Conservation (phyloP, 2,329 filamentous ascomycete species). For the Alternaria atra region DNA sequence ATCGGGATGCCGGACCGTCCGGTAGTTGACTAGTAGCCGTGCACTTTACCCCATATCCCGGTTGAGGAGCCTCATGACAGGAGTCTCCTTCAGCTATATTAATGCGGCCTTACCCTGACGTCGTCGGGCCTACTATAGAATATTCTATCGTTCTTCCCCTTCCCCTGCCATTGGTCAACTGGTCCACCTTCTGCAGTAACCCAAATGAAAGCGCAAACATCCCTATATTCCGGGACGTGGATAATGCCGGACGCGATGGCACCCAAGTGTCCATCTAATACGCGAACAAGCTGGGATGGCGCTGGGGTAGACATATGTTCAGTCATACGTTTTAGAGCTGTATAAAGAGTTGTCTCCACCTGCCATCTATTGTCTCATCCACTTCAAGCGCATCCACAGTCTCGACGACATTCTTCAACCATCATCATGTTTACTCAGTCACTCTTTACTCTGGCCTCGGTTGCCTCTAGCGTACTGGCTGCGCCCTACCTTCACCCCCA, state of each 20-base stretch:
- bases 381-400: conserved; percentile 12
- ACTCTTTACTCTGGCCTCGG: conserved; percentile 30
- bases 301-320: neutral
- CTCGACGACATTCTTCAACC: conserved; percentile 8
- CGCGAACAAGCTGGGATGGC: conserved; percentile 7
- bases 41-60: conserved; percentile 25
- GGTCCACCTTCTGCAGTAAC: neutral
- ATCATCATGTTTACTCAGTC: conserved; percentile 36
- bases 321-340: conserved; percentile 1
- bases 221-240: conserved; percentile 24
- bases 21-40: conserved; percentile 9
- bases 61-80: conserved; percentile 17
- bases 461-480: conserved; percentile 38
- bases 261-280: conserved; percentile 17
- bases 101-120: conserved; percentile 18
- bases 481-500: conserved; percentile 23
- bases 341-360: conserved; percentile 27
- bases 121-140: conserved; percentile 34
- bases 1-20: conserved; percentile 24
- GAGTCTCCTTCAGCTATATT: conserved; percentile 23
- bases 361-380: neutral
- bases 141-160: conserved; percentile 27
- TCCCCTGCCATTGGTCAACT: conserved; percentile 25
- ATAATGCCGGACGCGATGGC: conserved; percentile 17
- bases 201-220: conserved; percentile 25